phyloP scores from a whole-genome alignment of 2,329 filamentous ascomycete genomes.

The Cytospora chrysosperma region DNA sequence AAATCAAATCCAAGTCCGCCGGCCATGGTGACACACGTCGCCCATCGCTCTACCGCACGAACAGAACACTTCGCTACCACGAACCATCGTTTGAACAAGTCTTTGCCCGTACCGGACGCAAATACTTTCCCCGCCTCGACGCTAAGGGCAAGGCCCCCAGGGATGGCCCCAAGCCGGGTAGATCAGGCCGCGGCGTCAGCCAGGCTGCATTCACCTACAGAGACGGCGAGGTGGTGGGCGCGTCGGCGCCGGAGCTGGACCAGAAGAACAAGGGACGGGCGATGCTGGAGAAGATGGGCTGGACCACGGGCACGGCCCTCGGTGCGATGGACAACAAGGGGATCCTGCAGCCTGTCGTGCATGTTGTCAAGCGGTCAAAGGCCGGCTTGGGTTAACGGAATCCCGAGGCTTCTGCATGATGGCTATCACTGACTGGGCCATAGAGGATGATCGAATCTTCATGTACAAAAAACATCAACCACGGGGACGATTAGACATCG shows the following conservation, averaged over 20 bases:
- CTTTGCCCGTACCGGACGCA: slow-evolving; percentile 47
- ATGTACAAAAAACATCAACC: not conserved
- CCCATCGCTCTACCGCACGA: slow-evolving; percentile 74
- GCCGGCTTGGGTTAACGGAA: slow-evolving; percentile 70
- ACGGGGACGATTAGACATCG: not conserved
- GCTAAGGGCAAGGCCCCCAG: slow-evolving; percentile 32
- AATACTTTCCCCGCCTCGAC: slow-evolving; percentile 57
- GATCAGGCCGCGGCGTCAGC: slow-evolving; percentile 31
- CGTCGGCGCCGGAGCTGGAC: slow-evolving; percentile 78
- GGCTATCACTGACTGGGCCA: not conserved
- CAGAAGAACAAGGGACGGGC: slow-evolving; percentile 78
- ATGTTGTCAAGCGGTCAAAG: slow-evolving; percentile 83
- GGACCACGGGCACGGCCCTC: slow-evolving; percentile 81
- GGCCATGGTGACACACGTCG: slow-evolving; percentile 73
- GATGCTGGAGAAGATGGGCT: slow-evolving; percentile 97
- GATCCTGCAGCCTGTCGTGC: slow-evolving; percentile 79
- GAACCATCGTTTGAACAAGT: slow-evolving; percentile 53
- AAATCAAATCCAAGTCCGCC: slow-evolving; percentile 79
- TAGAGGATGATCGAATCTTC: not conserved
- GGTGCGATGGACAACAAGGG: slow-evolving; percentile 83
- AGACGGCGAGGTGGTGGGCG: slow-evolving; percentile 88
- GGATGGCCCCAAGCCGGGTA: slow-evolving; percentile 31
- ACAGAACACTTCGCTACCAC: slow-evolving; percentile 60
- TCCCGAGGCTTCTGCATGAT: not conserved
- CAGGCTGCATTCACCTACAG: slow-evolving; percentile 58